Evolutionary conservation across 108 stramenopile genomes (phyloP), one percentile per base, ranked within the genome.

Genomic region (Schizochytrium sp.): DNA sequence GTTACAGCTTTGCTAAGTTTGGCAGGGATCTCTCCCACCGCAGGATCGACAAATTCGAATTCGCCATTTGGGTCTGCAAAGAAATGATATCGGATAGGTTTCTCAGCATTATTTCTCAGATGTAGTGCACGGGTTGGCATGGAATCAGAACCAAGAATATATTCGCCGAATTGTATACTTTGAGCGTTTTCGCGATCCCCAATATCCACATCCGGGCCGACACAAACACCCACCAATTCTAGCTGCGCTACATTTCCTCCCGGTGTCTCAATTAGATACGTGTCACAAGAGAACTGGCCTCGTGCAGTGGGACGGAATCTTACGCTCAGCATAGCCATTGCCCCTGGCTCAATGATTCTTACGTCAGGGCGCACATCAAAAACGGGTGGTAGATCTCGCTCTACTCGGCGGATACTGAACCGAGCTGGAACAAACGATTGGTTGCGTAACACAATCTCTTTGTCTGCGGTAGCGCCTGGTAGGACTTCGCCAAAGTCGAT

Each of bases 401-500:
- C 94, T 7, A 91, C 72, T 3, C 93, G 90, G 15, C n/a, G 49
- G 57, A 91, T 13, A n/a, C 41, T 49, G 59, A 94, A 93, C 5
- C 76, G 56, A 12, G 94, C 94, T 10, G 90, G 94, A 17, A 95
- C 94, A 4, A 93, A 90, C 64, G 92, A 89, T 49, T 91, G 90
- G 72, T 95, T 95, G 58, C 59, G 46, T 15, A 95, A 60, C 28
- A 90, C 61, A 28, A 94, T 76, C 53, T 93, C 92, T 28, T 47
- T 38, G 55, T 56, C 83, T 59, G 55, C 17, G 47, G 45, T 15
- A 7, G 19, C 55, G 12, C 58, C 4, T 45, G 55, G 55, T 4
- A 91, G 49, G 12, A 92, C 93, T 47, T 93, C 89, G 1, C 92
- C 94, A 19, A 95, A 94, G 55, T 93, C 91, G 1, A 94, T 50